These are phyloP conservation scores for Ogataea hybrid DNA, from an alignment of 1,139 yeast species.

Conservation along the genomic window DNA sequence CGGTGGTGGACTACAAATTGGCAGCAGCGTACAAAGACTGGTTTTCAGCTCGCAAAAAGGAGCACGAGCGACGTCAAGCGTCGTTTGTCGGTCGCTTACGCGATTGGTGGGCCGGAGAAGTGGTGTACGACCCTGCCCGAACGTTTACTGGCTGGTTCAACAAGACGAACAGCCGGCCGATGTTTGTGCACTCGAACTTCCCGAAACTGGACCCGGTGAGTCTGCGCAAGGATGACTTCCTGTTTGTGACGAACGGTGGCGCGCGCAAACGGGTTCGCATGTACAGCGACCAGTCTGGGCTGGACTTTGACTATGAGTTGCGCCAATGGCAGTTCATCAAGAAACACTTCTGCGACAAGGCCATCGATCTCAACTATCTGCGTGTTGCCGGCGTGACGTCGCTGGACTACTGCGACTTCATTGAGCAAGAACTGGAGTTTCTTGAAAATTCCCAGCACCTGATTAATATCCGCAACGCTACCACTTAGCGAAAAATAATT, in stretches of 20 bases:
- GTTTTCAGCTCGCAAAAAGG: constrained; percentile 7
- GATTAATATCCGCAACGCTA: constrained; percentile 1
- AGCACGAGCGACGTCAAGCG: constrained; percentile 6
- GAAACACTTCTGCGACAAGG: constrained; percentile 33
- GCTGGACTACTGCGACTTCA: constrained; percentile 26
- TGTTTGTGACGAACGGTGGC: constrained; percentile 35
- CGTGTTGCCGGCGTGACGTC: constrained; percentile 20
- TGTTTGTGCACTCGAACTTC: constrained; percentile 43
- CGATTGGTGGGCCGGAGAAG: constrained; percentile 18
- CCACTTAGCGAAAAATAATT: not conserved
- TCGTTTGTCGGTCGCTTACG: constrained; percentile 10
- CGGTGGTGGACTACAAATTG: constrained; percentile 44
- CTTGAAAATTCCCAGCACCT: constrained; percentile 16
- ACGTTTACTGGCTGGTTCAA: constrained; percentile 27
- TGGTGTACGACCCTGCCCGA: constrained; percentile 15
- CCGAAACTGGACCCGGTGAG: constrained; percentile 42
- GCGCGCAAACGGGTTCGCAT: constrained; percentile 41
- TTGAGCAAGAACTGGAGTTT: constrained; percentile 24
- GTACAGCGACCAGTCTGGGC: constrained; percentile 43
- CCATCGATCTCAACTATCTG: constrained; percentile 30
- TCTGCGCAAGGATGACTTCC: constrained; percentile 30
- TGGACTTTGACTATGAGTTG: constrained; percentile 55
- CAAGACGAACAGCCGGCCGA: constrained; percentile 31
- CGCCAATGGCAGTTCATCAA: constrained; percentile 35
- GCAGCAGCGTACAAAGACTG: constrained; percentile 29